These are phyloP conservation scores for Daldinia bambusicola DNA, from an alignment of 495 filamentous ascomycete species.

Conservation along the genomic window DNA sequence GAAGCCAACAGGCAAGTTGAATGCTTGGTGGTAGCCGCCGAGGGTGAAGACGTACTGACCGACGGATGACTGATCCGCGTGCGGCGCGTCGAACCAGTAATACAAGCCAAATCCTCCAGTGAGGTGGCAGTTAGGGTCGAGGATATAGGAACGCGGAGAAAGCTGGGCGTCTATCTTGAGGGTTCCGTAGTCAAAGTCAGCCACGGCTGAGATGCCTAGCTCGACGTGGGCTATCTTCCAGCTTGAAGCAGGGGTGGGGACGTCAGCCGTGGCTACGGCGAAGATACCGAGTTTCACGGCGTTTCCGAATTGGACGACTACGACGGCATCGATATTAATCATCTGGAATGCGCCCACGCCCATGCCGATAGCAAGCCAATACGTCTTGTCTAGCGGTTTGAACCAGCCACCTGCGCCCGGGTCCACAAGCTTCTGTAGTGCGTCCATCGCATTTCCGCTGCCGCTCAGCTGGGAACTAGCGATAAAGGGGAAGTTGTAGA, in stretches of 20 bases:
- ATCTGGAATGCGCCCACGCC: constrained; percentile 56
- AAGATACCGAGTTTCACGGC: constrained; percentile 53
- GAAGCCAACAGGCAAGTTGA: constrained; percentile 51
- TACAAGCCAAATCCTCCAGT: constrained; percentile 60
- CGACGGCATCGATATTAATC: constrained; percentile 52
- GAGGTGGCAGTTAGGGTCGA: constrained; percentile 57
- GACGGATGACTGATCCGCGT: constrained; percentile 15
- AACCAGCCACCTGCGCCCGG: constrained; percentile 14
- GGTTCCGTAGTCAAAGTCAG: constrained; percentile 53
- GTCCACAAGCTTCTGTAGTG: constrained; percentile 16
- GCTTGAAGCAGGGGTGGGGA: constrained; percentile 42
- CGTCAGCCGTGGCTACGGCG: constrained; percentile 51
- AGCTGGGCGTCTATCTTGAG: constrained; percentile 57
- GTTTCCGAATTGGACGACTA: constrained; percentile 47
- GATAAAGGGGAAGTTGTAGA: constrained; percentile 57
- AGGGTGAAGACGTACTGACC: constrained; percentile 66
- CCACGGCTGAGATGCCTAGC: constrained; percentile 49
- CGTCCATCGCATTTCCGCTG: constrained; percentile 12
- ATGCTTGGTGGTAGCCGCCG: constrained; percentile 62
- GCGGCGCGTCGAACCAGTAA: constrained; percentile 56
- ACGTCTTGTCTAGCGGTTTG: constrained; percentile 28
- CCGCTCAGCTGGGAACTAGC: constrained; percentile 7
- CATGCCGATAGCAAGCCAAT: constrained; percentile 58
- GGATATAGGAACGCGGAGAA: constrained; percentile 55
- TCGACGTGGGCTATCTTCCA: constrained; percentile 54